phyloP scores from a whole-genome alignment of 495 filamentous ascomycete species.

The Bombardia bombarda region DNA sequence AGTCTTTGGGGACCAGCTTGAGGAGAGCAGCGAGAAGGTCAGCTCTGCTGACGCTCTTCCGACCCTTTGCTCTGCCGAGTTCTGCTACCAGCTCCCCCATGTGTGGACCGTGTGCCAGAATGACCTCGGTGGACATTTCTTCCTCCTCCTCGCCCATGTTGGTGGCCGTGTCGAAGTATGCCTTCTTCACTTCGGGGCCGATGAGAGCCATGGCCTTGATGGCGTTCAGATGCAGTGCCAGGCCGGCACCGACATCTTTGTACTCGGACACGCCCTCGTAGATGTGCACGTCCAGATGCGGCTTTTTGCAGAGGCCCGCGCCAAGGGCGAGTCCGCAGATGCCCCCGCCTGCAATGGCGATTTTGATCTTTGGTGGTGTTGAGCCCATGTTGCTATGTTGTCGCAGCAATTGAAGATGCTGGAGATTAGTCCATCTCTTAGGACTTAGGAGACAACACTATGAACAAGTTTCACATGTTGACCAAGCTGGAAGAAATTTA shows the following conservation, averaged over 20 bases:
- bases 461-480: too few species aligned
- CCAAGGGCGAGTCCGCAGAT: slow-evolving; percentile 30
- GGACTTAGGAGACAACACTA: too few species aligned
- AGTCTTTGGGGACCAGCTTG: slow-evolving; percentile 16
- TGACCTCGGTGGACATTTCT: slow-evolving; percentile 28
- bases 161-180: slow-evolving; percentile 28
- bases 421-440: too few species aligned
- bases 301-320: slow-evolving; percentile 22
- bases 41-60: slow-evolving; percentile 29
- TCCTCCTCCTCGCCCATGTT: slow-evolving; percentile 23
- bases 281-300: slow-evolving; percentile 22
- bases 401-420: too few species aligned
- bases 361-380: slow-evolving; percentile 7
- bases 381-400: slow-evolving; percentile 12
- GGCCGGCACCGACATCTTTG: slow-evolving; percentile 29
- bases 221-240: slow-evolving; percentile 31
- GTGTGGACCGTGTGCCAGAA: slow-evolving; percentile 24
- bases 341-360: slow-evolving; percentile 30
- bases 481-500: too few species aligned
- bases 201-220: slow-evolving; percentile 28
- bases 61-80: slow-evolving; percentile 29
- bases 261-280: slow-evolving; percentile 24
- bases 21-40: slow-evolving; percentile 26
- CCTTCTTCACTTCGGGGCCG: slow-evolving; percentile 22
- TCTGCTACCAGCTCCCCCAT: slow-evolving; percentile 25